Conservation (phyloP, 2,329 filamentous ascomycete species). For the Sporothrix luriei region DNA sequence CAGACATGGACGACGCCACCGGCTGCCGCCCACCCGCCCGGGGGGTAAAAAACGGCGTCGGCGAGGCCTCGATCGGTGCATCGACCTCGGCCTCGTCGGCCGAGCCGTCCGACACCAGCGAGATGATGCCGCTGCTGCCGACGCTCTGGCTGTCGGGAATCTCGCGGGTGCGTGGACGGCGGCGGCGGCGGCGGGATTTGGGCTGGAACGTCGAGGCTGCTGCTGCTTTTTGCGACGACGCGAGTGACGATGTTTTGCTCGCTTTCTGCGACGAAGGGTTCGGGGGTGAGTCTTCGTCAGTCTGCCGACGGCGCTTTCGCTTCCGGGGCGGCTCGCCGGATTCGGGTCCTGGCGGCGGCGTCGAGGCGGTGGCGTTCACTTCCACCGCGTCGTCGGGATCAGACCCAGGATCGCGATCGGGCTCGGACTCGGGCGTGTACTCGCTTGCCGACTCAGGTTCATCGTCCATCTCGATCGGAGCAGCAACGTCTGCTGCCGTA, state of each 20-base stretch:
- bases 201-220: neutral
- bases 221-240: neutral
- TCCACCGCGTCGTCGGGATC: neutral
- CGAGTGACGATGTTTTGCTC: neutral
- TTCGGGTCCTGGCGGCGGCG: neutral
- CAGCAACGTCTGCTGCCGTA: neutral
- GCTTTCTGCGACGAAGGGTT: neutral
- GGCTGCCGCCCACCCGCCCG: neutral
- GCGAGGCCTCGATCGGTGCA: neutral
- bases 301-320: neutral
- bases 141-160: conserved; percentile 26
- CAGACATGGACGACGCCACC: neutral
- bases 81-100: conserved; percentile 15
- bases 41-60: conserved; percentile 7
- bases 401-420: neutral
- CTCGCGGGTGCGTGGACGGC: neutral
- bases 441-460: neutral
- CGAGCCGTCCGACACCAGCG: conserved; percentile 46
- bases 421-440: neutral
- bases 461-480: neutral
- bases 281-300: neutral
- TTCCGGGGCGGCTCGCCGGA: neutral
- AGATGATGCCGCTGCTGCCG: conserved; percentile 44
- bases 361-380: neutral
- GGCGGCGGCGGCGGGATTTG: neutral